These are phyloP conservation scores for Obba rivulosa DNA, from an alignment of 768 basidiomycete genomes.

Conservation along the genomic window DNA sequence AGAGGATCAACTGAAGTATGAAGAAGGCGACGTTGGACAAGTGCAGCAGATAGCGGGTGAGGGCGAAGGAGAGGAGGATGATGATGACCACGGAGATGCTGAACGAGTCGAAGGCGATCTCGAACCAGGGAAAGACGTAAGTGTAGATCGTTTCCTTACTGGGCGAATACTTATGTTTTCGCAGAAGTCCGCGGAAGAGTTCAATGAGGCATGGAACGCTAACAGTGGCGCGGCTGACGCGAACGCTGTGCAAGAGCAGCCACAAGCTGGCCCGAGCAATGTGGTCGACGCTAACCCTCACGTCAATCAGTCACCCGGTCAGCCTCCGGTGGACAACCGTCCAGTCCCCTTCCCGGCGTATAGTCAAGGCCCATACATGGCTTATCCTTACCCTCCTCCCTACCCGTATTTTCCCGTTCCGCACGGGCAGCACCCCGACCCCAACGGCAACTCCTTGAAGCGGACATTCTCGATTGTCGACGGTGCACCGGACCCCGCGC, in stretches of 20 bases:
- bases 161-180: conserved; percentile 13
- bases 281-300: conserved; percentile 3
- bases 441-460: conserved; percentile 15
- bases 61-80: conserved; percentile 30
- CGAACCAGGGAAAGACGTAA: conserved; percentile 19
- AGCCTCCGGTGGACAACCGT: conserved; percentile 5
- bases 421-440: conserved; percentile 3
- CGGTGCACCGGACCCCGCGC: conserved; percentile 13
- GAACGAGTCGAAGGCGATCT: conserved; percentile 18
- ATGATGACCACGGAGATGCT: conserved; percentile 13
- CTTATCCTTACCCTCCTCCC: conserved; percentile 15
- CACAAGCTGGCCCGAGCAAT: conserved; percentile 18
- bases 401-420: conserved; percentile 17
- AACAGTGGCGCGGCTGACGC: conserved; percentile 39
- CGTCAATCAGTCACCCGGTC: conserved; percentile 3
- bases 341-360: conserved; percentile 8
- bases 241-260: conserved; percentile 13
- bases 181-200: conserved; percentile 37
- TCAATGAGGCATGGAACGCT: conserved; percentile 58
- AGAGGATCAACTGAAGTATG: conserved; percentile 22
- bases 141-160: conserved; percentile 28
- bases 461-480: conserved; percentile 23
- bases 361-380: conserved; percentile 12
- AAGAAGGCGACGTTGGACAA: conserved; percentile 20
- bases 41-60: conserved; percentile 30